Conservation (phyloP, 352 stramenopile genomes). For the Phytophthora ramorum region DNA sequence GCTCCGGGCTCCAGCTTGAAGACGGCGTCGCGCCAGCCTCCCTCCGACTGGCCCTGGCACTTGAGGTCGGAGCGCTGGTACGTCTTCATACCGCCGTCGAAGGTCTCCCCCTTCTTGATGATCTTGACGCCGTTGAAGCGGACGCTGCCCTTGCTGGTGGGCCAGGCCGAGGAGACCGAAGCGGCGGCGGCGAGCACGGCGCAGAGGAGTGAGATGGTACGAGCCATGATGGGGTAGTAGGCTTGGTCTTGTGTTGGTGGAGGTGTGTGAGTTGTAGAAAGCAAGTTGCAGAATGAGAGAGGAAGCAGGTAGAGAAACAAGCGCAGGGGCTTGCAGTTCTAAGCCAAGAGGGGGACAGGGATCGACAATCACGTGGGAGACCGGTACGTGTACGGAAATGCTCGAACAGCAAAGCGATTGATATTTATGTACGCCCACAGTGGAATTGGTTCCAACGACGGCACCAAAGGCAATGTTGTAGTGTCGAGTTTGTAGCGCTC, state of each 20-base stretch:
- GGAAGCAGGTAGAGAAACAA: conserved; percentile 4
- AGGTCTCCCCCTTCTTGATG: conserved; percentile 43
- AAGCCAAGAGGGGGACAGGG: too few relatives aligned
- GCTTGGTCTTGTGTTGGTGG: neutral
- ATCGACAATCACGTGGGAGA: neutral
- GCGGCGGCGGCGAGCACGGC: conserved; percentile 17
- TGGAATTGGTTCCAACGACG: neutral
- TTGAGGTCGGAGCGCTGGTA: conserved; percentile 50
- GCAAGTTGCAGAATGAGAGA: conserved; percentile 32
- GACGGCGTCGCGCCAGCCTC: conserved; percentile 30
- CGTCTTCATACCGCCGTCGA: conserved; percentile 44
- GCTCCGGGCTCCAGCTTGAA: conserved; percentile 44
- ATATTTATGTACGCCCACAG: neutral
- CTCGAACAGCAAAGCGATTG: conserved; percentile 22
- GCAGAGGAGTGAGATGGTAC: conserved; percentile 19
- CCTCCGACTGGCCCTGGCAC: conserved; percentile 39
- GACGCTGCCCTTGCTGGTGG: conserved; percentile 27
- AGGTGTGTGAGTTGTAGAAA: conserved; percentile 19
- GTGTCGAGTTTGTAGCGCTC: too few relatives aligned
- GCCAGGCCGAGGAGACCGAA: conserved; percentile 25
- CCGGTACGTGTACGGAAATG: conserved; percentile 19
- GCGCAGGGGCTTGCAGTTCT: too few relatives aligned
- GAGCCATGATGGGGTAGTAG: conserved; percentile 5
- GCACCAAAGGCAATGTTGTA: too few relatives aligned
- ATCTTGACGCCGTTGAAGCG: conserved; percentile 33